phyloP scores from a whole-genome alignment of 2,329 filamentous ascomycete genomes.

The Cercospora zeina region DNA sequence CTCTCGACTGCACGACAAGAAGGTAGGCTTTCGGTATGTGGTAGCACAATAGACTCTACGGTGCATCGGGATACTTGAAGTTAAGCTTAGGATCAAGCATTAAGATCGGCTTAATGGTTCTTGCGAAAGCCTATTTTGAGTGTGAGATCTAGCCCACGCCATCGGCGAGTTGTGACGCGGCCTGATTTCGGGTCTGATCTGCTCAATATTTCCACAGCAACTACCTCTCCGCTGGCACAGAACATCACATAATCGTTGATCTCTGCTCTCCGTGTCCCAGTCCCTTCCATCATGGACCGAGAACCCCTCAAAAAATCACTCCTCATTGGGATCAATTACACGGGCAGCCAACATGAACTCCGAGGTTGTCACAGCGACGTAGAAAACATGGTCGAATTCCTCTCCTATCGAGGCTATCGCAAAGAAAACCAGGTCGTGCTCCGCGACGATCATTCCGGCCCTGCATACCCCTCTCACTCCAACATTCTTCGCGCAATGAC shows the following conservation, averaged over 20 bases:
- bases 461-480: constrained; percentile 19
- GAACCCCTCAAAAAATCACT: constrained; percentile 47
- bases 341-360: constrained; percentile 42
- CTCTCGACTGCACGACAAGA: no score
- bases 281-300: constrained; percentile 1
- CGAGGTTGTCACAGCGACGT: constrained; percentile 52
- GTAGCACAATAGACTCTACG: no score
- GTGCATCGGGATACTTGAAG: not conserved
- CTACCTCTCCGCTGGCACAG: no score
- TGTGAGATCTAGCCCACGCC: constrained; percentile 3
- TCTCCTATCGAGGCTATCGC: constrained; percentile 47
- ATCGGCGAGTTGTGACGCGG: not conserved
- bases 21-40: no score
- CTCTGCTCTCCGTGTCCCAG: not conserved
- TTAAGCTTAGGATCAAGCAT: not conserved
- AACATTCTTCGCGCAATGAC: constrained; percentile 55
- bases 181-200: not conserved
- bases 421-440: constrained; percentile 45
- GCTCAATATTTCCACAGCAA: no score
- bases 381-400: constrained; percentile 51
- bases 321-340: constrained; percentile 55
- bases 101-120: not conserved
- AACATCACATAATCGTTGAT: not conserved
- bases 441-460: constrained; percentile 41
- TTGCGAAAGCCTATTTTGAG: constrained; percentile 7